Evolutionary conservation across 495 filamentous ascomycete genomes (phyloP).

Genomic region (Neurospora sp.): DNA sequence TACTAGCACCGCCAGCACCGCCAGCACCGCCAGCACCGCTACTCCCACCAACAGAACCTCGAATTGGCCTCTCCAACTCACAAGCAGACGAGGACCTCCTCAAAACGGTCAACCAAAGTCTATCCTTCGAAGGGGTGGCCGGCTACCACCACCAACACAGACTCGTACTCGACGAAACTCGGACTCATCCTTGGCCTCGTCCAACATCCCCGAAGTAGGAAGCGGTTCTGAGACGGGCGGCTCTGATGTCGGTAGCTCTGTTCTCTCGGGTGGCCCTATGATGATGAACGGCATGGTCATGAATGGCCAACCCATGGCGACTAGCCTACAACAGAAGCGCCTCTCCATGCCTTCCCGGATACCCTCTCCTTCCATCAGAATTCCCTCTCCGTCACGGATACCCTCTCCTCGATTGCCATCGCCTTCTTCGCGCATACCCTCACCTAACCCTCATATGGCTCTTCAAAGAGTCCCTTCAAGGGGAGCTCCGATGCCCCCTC

Average conservation of each 20-base stretch:
- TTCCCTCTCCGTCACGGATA: background rate
- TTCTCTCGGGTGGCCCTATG: background rate
- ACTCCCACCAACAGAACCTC: background rate
- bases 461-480: background rate
- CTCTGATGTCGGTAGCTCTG: background rate
- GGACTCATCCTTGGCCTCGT: constrained; percentile 24
- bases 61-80: background rate
- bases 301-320: background rate
- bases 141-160: constrained; percentile 8
- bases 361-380: background rate
- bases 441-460: background rate
- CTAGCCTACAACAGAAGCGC: background rate
- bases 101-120: constrained; percentile 5
- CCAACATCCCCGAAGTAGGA: constrained; percentile 17
- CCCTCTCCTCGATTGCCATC: background rate
- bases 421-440: background rate
- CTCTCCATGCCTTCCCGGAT: background rate
- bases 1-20: constrained; percentile 8
- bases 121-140: constrained; percentile 15
- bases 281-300: background rate
- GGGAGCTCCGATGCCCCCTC: background rate
- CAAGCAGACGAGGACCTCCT: background rate
- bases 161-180: constrained; percentile 19
- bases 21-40: constrained; percentile 7
- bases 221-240: constrained; percentile 16